Evolutionary conservation across 345 rosid genomes (phyloP).

Genomic region (Melaleuca quinquenervia): DNA sequence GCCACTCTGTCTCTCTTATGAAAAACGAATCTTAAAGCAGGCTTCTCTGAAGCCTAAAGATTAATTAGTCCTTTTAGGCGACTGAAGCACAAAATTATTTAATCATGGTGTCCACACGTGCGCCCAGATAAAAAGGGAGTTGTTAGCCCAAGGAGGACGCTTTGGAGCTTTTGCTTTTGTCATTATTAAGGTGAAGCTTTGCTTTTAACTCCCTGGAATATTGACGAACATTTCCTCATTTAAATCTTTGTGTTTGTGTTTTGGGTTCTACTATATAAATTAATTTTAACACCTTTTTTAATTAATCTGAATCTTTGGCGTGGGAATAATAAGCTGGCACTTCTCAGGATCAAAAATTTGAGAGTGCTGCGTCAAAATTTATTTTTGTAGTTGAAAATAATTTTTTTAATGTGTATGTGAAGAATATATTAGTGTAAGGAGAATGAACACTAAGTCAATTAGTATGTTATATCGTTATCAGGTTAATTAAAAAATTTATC

Average conservation of each 20-base stretch:
- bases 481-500: background rate
- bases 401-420: background rate
- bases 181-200: background rate
- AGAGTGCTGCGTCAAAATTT: background rate
- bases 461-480: background rate
- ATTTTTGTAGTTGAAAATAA: background rate
- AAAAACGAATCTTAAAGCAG: background rate
- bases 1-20: background rate
- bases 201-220: background rate
- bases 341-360: background rate
- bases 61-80: background rate
- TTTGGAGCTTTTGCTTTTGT: background rate
- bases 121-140: background rate
- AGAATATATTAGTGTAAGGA: background rate
- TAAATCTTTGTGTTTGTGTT: background rate
- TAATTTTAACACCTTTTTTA: background rate
- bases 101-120: background rate
- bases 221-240: background rate
- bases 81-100: background rate
- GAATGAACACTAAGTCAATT: background rate
- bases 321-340: background rate
- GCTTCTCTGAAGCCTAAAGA: background rate
- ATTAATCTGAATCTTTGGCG: background rate
- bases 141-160: background rate
- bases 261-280: background rate